phyloP scores from a whole-genome alignment of 176 grass and related monocot genomes.

The Melocanna baccifera region DNA sequence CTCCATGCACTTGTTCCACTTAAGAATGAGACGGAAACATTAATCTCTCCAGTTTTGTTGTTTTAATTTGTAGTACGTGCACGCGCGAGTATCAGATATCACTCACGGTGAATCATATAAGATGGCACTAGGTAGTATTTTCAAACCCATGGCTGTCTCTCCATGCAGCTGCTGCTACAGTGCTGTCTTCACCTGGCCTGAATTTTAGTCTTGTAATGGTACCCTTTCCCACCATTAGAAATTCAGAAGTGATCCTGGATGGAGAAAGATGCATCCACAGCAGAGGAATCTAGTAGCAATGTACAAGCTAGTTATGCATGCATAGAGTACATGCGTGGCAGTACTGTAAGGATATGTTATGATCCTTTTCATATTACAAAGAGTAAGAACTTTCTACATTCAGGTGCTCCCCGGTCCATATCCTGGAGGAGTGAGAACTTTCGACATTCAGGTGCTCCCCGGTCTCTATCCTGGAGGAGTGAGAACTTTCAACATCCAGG shows the following conservation, averaged over 20 bases:
- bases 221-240: background rate
- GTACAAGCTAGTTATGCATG: background rate
- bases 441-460: constrained; percentile 31
- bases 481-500: constrained; percentile 16
- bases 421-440: background rate
- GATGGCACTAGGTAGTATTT: background rate
- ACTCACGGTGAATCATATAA: background rate
- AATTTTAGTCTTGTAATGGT: background rate
- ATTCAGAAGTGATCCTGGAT: background rate
- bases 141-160: background rate
- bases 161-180: background rate
- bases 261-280: background rate
- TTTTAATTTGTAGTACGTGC: background rate
- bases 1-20: background rate
- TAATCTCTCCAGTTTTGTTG: background rate
- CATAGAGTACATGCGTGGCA: background rate
- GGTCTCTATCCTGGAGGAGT: background rate
- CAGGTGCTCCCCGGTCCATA: constrained; percentile 25
- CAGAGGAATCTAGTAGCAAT: background rate
- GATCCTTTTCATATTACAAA: constrained; percentile 1
- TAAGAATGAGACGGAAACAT: background rate
- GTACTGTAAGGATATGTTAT: background rate
- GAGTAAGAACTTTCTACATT: constrained; percentile 20
- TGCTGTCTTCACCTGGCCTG: background rate
- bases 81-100: background rate